Percentiles rank a stretch among this genome's conserved stretches.
These are phyloP conservation scores for Aspergillus sclerotiicarbonarius DNA, from an alignment of 495 filamentous ascomycete genomes.

Conservation along the genomic window DNA sequence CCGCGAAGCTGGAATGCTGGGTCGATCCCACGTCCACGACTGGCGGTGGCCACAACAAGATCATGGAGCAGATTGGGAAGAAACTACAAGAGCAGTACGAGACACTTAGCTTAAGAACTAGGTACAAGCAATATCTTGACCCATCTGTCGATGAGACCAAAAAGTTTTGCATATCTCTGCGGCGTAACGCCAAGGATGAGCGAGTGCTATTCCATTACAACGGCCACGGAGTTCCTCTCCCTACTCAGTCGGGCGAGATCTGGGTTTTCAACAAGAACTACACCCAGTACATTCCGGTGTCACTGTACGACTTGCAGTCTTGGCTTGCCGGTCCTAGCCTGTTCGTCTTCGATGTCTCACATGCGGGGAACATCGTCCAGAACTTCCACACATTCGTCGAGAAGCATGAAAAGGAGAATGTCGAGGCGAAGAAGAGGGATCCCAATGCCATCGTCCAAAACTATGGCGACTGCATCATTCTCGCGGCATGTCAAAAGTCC, in stretches of 20 bases:
- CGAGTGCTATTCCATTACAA: slow-evolving; percentile 97
- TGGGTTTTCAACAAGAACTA: slow-evolving; percentile 99
- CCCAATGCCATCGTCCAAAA: slow-evolving; percentile 68
- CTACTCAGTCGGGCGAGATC: slow-evolving; percentile 92
- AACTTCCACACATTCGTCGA: slow-evolving; percentile 94
- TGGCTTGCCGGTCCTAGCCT: slow-evolving; percentile 96
- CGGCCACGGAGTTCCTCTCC: slow-evolving; percentile 96
- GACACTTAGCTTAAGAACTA: slow-evolving; percentile 84
- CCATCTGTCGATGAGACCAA: slow-evolving; percentile 96
- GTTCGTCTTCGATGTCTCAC: slow-evolving; percentile 96
- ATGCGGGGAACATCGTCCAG: slow-evolving; percentile 89
- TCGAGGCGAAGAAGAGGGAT: slow-evolving; percentile 67
- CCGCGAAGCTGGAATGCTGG: slow-evolving; percentile 94
- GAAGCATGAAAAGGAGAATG: slow-evolving; percentile 85
- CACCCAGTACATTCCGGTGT: slow-evolving; percentile 97
- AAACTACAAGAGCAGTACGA: slow-evolving; percentile 94
- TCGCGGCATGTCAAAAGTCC: slow-evolving; percentile 84
- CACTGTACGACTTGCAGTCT: slow-evolving; percentile 89
- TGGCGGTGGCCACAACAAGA: slow-evolving; percentile 66
- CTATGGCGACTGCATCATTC: slow-evolving; percentile 79
- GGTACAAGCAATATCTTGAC: slow-evolving; percentile 95
- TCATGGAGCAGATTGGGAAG: slow-evolving; percentile 93
- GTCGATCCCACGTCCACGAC: slow-evolving; percentile 80
- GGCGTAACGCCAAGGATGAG: slow-evolving; percentile 92
- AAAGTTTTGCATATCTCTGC: slow-evolving; percentile 85